Base-by-base conservation (phyloP, 2,329 filamentous ascomycete species). In the Fusarium sp. region DNA sequence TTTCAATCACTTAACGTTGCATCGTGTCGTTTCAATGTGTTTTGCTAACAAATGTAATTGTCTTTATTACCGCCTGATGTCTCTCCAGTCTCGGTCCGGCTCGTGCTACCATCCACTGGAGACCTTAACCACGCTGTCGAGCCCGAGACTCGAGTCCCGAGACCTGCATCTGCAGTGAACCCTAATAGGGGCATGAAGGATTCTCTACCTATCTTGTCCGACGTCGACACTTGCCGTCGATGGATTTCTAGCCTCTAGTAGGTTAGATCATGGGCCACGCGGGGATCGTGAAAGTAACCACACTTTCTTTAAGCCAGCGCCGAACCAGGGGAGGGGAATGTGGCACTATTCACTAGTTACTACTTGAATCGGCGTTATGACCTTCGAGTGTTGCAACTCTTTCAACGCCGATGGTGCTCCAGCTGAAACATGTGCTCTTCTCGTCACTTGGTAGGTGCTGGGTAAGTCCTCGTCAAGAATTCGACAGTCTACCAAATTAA, bases 141-240 rank as follows among this genome's bases (percentile, higher is more conserved):
- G 43, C 61, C 51, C 67, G 58, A 52, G 42, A 65, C 62, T 60
- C 46, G 62, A 57, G 36, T 31, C 45, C 60, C 45, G 24, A 65
- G 62, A 70, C 63, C 44, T 54, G 50, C 67, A 65, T 52, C 46
- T 68, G 58, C 51, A 47, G 67, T 70, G 67, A 57, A 38, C 54
- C 63, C 47, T 44, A 64, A 54, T 31, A 17, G 52, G 43, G 7
- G 28, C n/a, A 51, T 70, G 50, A 31, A 67, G 38, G 33, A 17
- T 14, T 51, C 38, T 40, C 28, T 62, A 45, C 44, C 54, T 33
- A 45, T 47, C 54, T 33, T 53, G 46, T 47, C 33, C 49, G 49
- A 69, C 49, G 26, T 51, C 39, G 34, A 51, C 34, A 39, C 26
- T 50, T 42, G 39, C 38, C 49, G 45, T 53, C 22, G 34, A 45